These are phyloP conservation scores for Sicyos edulis DNA, from an alignment of 306 rosid species.

Conservation along the genomic window DNA sequence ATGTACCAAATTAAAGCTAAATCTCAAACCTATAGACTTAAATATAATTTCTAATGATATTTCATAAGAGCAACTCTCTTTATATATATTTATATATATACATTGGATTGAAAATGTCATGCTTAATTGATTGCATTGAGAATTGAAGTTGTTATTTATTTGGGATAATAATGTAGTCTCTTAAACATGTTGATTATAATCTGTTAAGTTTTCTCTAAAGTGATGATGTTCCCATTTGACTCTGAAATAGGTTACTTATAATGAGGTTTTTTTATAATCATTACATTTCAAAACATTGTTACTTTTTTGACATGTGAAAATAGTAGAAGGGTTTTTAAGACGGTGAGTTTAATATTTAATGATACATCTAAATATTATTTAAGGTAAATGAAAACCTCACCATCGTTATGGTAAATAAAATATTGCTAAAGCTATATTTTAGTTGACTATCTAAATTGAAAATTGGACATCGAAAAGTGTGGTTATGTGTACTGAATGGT, in stretches of 20 bases:
- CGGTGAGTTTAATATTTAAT: neutral
- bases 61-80: too few species aligned
- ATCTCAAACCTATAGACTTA: too few species aligned
- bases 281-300: neutral
- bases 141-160: conserved; percentile 1
- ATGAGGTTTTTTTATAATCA: conserved; percentile 6
- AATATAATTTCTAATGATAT: too few species aligned
- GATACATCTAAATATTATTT: neutral
- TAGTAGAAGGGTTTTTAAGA: neutral
- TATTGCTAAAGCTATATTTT: too few species aligned
- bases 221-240: conserved; percentile 10
- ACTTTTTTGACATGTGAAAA: conserved; percentile 2
- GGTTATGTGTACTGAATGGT: neutral
- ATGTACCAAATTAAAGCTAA: too few species aligned
- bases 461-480: neutral
- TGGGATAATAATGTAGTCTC: neutral
- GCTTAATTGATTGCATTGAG: conserved; percentile 14
- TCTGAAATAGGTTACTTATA: neutral
- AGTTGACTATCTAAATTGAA: too few species aligned
- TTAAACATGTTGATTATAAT: conserved; percentile 8
- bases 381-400: neutral
- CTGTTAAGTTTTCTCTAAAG: neutral
- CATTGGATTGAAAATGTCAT: conserved; percentile 15
- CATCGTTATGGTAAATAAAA: too few species aligned
- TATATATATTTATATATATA: too few species aligned